Base-by-base conservation (phyloP, 129 eudicot species). In the Rutidosis leptorrhynchoides region DNA sequence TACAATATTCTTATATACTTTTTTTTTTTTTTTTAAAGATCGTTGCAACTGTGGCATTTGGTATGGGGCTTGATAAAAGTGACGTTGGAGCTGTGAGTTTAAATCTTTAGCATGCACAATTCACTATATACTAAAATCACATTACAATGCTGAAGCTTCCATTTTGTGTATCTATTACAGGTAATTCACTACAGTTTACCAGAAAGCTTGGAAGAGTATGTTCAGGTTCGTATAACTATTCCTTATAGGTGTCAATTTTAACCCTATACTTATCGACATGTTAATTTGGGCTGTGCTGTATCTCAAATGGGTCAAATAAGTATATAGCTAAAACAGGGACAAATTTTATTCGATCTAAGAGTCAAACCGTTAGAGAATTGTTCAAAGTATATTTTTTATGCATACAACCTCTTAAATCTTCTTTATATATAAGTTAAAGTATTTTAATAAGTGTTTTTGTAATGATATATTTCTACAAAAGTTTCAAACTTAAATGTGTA, bases 1-100 rank as follows among this genome's bases (percentile, higher is more conserved):
- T 22, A 52, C 70, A 6, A 15, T 48, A 45, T 72, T 45, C 40
- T 62, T 76, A 49, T n/a, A 65, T 65, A 30, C 19, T 6, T 19
- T 59, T 75, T 56, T 22, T 71, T 48, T 25, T 20, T 69, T 20
- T 54, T 49, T 51, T 70, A 65, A 83, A 93, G 98, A 92, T 93
- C 70, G 98, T 93, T 78, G 98, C 98, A 48, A 93, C 98, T 35
- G 98, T 93, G 61, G 98, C 98, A 70, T 93, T 93, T 37, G 98
- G 98, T 37, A 93, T 93, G 98, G 96, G 96, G 62, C 96, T 93
- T 62, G 95, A 93, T 77, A 93, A 88, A 80, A 89, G 87, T 15
- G 96, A 88, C 21, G 89, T 88, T 70, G 98, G 92, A 80, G 98
- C 98, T 80, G 98, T 93, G 89, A 89, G 98, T 17, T 46, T 27